phyloP scores from a whole-genome alignment of 768 basidiomycete species.

The Trametes sanguinea region DNA sequence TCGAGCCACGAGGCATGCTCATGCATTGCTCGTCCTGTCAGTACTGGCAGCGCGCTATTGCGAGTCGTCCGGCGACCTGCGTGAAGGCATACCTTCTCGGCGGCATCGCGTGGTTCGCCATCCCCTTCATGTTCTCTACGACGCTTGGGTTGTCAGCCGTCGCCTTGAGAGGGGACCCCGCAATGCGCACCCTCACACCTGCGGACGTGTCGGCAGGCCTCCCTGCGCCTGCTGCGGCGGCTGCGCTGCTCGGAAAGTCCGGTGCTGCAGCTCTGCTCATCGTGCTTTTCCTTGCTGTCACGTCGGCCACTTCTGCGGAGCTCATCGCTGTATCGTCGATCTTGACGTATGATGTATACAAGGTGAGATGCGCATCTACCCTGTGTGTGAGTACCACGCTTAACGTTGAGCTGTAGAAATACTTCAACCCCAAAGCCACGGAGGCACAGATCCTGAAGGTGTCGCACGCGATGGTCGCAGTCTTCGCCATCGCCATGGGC shows the following conservation, averaged over 20 bases:
- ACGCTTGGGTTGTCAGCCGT: constrained; percentile 87
- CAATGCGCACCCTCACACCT: constrained; percentile 51
- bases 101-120: constrained; percentile 89
- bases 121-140: constrained; percentile 85
- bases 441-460: constrained; percentile 70
- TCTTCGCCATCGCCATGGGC: constrained; percentile 78
- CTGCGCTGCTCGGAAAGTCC: constrained; percentile 73
- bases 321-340: constrained; percentile 87
- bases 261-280: constrained; percentile 81
- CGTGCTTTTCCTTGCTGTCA: constrained; percentile 85
- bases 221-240: constrained; percentile 80
- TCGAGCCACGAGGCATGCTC: neutral
- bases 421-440: constrained; percentile 81
- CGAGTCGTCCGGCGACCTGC: constrained; percentile 77
- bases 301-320: constrained; percentile 84
- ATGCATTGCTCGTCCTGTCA: neutral
- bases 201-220: constrained; percentile 87
- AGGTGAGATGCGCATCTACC: constrained; percentile 40
- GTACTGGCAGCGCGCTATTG: constrained; percentile 94
- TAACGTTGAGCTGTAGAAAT: constrained; percentile 43
- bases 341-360: constrained; percentile 85
- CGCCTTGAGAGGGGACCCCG: constrained; percentile 66
- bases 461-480: constrained; percentile 67
- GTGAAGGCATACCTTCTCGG: constrained; percentile 92
- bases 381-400: no score